Evolutionary conservation across 371 early-diverging fungal genomes (phyloP).

Genomic region (Syncephalastrum contaminatum): DNA sequence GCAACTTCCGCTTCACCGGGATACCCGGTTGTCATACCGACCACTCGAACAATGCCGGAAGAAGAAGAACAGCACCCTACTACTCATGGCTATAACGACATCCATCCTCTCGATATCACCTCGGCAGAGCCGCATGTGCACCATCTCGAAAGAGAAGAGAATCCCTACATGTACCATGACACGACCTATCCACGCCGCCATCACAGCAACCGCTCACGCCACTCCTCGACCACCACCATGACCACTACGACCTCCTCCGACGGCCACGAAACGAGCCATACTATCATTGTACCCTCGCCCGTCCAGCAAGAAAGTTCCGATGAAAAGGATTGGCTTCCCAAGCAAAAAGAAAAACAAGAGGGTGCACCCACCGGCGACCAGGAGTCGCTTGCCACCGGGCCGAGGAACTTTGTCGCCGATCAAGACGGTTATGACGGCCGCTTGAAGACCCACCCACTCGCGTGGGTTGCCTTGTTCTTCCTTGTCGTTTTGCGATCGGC

Average conservation of each 20-base stretch:
- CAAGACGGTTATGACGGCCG: no score
- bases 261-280: background rate
- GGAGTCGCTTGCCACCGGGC: no score
- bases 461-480: slow-evolving; percentile 36
- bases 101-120: background rate
- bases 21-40: no score
- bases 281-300: slow-evolving; percentile 7
- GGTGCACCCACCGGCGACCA: no score
- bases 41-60: no score
- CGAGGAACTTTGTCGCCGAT: no score
- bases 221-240: slow-evolving; percentile 1
- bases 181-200: no score
- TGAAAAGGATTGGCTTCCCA: slow-evolving; percentile 1
- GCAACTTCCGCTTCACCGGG: no score
- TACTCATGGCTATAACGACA: background rate
- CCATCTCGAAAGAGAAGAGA: background rate
- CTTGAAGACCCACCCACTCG: slow-evolving; percentile 32
- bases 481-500: slow-evolving; percentile 35
- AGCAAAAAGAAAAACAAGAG: background rate
- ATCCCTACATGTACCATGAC: background rate
- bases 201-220: background rate
- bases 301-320: slow-evolving; percentile 1
- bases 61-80: no score
- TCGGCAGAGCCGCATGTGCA: background rate
- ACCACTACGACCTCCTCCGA: no score